Evolutionary conservation across 2,329 filamentous ascomycete genomes (phyloP).

Genomic region (Colletotrichum sp.): DNA sequence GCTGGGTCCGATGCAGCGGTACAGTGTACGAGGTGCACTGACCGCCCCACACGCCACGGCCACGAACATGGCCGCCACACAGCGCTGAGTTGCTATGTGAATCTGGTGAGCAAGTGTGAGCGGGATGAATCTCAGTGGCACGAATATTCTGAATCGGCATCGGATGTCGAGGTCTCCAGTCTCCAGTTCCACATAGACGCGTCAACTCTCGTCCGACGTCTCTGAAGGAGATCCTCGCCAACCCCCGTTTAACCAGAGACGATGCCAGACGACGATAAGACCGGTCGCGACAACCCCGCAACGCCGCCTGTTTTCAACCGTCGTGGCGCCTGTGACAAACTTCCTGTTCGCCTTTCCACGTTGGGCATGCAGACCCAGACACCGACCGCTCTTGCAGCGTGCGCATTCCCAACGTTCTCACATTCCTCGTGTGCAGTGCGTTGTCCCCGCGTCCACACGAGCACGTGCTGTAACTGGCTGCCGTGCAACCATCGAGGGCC

Average conservation of each 20-base stretch:
- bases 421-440: neutral
- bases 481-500: constrained; percentile 13
- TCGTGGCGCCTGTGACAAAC: neutral
- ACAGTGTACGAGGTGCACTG: neutral
- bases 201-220: neutral
- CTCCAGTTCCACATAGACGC: neutral
- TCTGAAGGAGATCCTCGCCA: neutral
- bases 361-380: neutral
- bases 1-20: neutral
- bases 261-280: neutral
- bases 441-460: neutral
- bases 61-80: neutral
- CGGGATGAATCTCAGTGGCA: neutral
- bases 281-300: neutral
- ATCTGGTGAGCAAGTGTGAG: neutral
- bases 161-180: neutral
- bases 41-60: neutral
- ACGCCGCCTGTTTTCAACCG: neutral
- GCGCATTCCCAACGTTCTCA: neutral
- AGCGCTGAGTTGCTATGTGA: neutral
- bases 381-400: neutral
- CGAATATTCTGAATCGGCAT: neutral
- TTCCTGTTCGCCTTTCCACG: neutral
- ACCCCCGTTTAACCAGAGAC: neutral
- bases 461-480: constrained; percentile 9